A percentile compares a stretch with the other conserved stretches of the same genome.
Conservation (phyloP, 257 asterid species). For the Rubia yunnanensis region DNA sequence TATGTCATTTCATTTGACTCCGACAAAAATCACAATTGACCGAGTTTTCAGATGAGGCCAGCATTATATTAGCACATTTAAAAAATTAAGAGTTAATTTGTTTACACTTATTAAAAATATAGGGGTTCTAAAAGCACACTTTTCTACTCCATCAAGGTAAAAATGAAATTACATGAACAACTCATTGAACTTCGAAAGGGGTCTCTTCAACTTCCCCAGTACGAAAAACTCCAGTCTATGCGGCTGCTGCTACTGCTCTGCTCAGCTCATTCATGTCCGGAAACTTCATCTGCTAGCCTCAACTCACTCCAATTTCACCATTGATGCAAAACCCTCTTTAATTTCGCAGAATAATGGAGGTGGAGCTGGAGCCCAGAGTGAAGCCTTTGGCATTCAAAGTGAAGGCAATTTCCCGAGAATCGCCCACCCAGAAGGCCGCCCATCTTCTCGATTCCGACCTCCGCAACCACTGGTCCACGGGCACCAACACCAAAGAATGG, state of each 20-base stretch:
- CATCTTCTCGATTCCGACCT: constrained; percentile 87
- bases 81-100: too few relatives aligned
- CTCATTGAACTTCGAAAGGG: too few relatives aligned
- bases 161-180: background rate
- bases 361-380: constrained; percentile 86
- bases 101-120: too few relatives aligned
- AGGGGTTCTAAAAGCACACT: too few relatives aligned
- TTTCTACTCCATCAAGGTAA: too few relatives aligned
- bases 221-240: background rate
- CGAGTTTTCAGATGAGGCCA: too few relatives aligned
- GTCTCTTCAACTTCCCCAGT: background rate
- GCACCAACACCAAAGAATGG: constrained; percentile 95
- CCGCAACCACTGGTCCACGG: constrained; percentile 94
- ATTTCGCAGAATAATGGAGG: constrained; percentile 46
- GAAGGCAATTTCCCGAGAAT: constrained; percentile 85
- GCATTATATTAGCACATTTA: too few relatives aligned
- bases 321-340: background rate
- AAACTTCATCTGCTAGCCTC: background rate
- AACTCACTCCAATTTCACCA: background rate
- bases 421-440: constrained; percentile 79
- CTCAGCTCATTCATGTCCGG: background rate
- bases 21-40: too few relatives aligned
- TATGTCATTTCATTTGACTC: too few relatives aligned
- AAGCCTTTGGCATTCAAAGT: constrained; percentile 77
- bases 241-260: background rate